phyloP scores from a whole-genome alignment of 2,329 filamentous ascomycete species.

The Hortaea werneckii region DNA sequence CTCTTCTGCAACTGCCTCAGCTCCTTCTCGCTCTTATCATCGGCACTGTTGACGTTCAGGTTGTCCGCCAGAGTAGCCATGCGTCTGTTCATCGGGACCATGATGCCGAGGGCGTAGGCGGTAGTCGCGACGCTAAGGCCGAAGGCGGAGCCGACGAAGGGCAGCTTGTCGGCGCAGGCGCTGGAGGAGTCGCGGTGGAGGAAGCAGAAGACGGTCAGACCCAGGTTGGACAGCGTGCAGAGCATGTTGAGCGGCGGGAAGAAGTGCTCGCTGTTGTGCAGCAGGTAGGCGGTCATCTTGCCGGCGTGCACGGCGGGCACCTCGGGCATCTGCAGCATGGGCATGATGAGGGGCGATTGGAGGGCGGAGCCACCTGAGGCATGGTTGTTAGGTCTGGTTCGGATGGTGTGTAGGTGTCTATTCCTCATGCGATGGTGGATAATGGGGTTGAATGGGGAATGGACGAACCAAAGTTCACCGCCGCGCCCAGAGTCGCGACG shows the following conservation, averaged over 20 bases:
- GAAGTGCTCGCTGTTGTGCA: slow-evolving; percentile 21
- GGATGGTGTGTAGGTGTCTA: background rate
- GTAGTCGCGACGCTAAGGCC: slow-evolving; percentile 19
- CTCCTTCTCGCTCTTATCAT: slow-evolving; percentile 19
- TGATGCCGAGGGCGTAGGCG: slow-evolving; percentile 19
- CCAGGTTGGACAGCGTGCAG: slow-evolving; percentile 22
- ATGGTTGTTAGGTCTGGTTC: background rate
- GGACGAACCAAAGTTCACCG: slow-evolving; percentile 19
- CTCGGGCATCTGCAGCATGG: slow-evolving; percentile 16
- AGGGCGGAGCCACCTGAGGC: slow-evolving; percentile 21
- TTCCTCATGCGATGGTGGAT: background rate
- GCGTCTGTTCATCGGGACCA: slow-evolving; percentile 24
- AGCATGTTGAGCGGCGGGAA: slow-evolving; percentile 23
- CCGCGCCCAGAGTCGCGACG: slow-evolving; percentile 19
- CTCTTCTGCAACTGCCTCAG: slow-evolving; percentile 17
- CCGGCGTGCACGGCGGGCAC: slow-evolving; percentile 19
- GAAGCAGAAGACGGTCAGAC: slow-evolving; percentile 16
- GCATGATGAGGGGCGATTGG: slow-evolving; percentile 24
- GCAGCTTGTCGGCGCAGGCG: slow-evolving; percentile 15
- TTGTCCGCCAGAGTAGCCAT: slow-evolving; percentile 16
- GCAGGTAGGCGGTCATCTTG: slow-evolving; percentile 19
- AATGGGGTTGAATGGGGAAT: too few relatives aligned
- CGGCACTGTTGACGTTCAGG: slow-evolving; percentile 13
- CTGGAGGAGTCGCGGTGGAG: slow-evolving; percentile 14
- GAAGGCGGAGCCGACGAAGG: slow-evolving; percentile 13